phyloP scores from a whole-genome alignment of 108 stramenopile species.

The Skeletonema costatum region DNA sequence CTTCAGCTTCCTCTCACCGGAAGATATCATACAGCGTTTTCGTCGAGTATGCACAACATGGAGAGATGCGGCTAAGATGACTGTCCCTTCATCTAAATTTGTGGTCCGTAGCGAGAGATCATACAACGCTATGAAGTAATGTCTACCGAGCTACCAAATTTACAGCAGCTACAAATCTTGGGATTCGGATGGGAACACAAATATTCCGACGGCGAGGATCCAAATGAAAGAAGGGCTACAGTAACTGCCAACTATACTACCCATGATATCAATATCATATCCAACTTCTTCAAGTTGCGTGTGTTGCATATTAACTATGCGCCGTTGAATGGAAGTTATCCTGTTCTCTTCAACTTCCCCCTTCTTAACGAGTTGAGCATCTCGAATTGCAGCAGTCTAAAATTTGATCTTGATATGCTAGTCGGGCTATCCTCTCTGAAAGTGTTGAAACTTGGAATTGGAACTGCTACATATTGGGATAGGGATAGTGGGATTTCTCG shows the following conservation, averaged over 20 bases:
- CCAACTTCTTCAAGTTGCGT: too few relatives aligned
- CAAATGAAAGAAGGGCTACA: too few relatives aligned
- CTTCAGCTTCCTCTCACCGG: background rate
- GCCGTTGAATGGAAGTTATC: background rate
- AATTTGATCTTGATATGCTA: background rate
- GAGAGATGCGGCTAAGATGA: conserved; percentile 3
- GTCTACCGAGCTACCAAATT: background rate
- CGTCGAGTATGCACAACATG: background rate
- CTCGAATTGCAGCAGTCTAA: too few relatives aligned
- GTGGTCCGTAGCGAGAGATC: background rate
- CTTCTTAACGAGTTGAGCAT: background rate
- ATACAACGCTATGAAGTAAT: background rate
- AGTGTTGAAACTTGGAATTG: background rate
- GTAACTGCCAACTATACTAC: background rate
- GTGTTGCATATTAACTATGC: too few relatives aligned
- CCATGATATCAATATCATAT: conserved; percentile 1
- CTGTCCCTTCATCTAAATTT: background rate
- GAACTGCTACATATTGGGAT: too few relatives aligned
- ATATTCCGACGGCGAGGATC: too few relatives aligned
- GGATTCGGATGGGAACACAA: too few relatives aligned
- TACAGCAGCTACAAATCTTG: background rate
- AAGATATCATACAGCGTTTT: background rate
- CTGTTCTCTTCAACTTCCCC: background rate
- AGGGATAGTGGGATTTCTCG: background rate
- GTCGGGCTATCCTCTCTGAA: background rate